Conservation (phyloP, 305 asterid species). For the Withania somnifera region DNA sequence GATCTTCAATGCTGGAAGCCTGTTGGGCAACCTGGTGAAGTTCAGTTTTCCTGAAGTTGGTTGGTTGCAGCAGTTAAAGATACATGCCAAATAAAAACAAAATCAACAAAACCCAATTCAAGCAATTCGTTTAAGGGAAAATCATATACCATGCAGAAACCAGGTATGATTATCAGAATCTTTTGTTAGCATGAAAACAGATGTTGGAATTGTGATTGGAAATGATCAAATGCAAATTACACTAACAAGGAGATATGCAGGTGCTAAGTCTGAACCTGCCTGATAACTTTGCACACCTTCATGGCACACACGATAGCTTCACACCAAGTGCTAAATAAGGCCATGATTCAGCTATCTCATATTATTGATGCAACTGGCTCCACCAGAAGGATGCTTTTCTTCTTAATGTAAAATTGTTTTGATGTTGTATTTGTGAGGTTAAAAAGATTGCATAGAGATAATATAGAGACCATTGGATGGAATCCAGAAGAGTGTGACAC, state of each 20-base stretch:
- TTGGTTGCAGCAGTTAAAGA: slow-evolving; percentile 3
- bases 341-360: neutral
- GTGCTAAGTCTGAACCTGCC: neutral
- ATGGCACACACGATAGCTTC: neutral
- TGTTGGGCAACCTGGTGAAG: slow-evolving; percentile 95
- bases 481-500: too few species aligned
- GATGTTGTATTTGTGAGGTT: too few species aligned
- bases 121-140: neutral
- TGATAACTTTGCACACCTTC: neutral
- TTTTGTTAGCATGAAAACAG: neutral
- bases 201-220: neutral
- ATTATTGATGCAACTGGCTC: neutral
- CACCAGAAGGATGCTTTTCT: neutral
- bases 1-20: slow-evolving; percentile 86
- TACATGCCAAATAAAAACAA: slow-evolving; percentile 6
- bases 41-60: slow-evolving; percentile 65
- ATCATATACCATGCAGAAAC: neutral
- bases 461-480: too few species aligned
- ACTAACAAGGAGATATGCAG: neutral
- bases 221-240: neutral
- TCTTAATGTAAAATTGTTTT: neutral
- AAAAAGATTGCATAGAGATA: too few species aligned
- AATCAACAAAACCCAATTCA: neutral
- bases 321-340: neutral
- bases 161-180: neutral